Base-by-base conservation (phyloP, 257 asterid species). In the Scutellaria barbata region DNA sequence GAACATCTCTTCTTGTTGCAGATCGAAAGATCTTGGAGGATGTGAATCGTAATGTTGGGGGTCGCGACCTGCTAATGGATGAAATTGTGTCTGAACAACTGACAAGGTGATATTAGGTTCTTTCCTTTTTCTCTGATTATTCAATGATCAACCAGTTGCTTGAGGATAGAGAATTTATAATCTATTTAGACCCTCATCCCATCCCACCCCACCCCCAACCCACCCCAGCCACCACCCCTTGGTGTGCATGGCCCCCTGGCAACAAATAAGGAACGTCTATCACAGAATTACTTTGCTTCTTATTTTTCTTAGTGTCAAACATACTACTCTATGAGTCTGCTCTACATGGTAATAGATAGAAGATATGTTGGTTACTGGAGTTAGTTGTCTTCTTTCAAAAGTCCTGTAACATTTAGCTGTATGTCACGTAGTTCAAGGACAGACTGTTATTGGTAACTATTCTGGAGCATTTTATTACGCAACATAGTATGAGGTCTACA, bases 21-120 rank as follows among this genome's bases (percentile, higher is more conserved):
- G 84, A 70, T 35, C 58, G 60, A 48, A 78, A 73, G 52, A 7
- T 77, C 33, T 45, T 47, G 67, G 79, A 78, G 74, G 66, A 69
- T 46, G 76, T 30, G 63, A 74, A 80, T 65, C 77, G 53, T 43
- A 71, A 46, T 45, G 52, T 16, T 30, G 71, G 76, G 46, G 74
- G 65, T 72, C 42, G 83, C 25, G 92, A 89, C 80, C 68, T 87
- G 82, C 84, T 89, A 64, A 80, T 73, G 75, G 99, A 94, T 80
- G 99, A 94, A 81, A 86, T 94, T 61, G 96, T 94, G 59, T 89
- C 97, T 25, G 97, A 94, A 83, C 99, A 94, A 80, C 89, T 94
- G 48, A 94, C 99, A 58, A 89, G 99, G 99, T 93, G 66, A 77
- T 48, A 45, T 17, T 57, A 43, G 45, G 58, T 70, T 47, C 22